Evolutionary conservation across 169 alveolate genomes (phyloP).

Genomic region (Plasmodium chabaudi): DNA sequence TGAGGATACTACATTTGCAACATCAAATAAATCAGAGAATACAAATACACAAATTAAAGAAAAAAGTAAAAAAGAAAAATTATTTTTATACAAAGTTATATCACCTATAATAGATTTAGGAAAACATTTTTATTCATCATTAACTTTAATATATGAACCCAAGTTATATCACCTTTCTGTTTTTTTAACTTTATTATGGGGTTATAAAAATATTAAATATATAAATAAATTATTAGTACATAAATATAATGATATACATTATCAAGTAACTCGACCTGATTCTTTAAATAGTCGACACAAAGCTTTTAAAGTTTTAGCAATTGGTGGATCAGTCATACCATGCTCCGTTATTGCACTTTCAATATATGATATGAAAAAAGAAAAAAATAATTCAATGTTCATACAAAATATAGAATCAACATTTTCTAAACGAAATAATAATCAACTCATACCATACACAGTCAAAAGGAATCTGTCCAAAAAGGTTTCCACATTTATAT

Average conservation of each 20-base stretch:
- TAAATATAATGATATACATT: conserved; percentile 53
- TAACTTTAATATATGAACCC: conserved; percentile 51
- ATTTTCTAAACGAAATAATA: neutral
- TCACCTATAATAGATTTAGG: conserved; percentile 41
- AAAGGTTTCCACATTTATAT: conserved; percentile 8
- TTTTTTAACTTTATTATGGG: conserved; percentile 41
- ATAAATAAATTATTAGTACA: conserved; percentile 39
- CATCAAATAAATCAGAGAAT: neutral
- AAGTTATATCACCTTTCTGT: conserved; percentile 45
- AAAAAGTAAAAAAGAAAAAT: conserved; percentile 5
- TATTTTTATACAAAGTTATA: conserved; percentile 14
- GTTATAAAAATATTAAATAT: conserved; percentile 36
- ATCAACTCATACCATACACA: conserved; percentile 32
- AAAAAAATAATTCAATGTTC: conserved; percentile 1
- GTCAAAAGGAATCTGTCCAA: conserved; percentile 28
- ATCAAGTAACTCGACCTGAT: conserved; percentile 60
- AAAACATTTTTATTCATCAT: conserved; percentile 33
- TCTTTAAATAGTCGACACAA: conserved; percentile 35
- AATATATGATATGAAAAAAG: conserved; percentile 28
- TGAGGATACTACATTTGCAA: conserved; percentile 1
- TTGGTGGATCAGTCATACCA: conserved; percentile 54
- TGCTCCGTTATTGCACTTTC: conserved; percentile 24
- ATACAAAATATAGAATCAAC: neutral
- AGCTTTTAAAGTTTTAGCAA: conserved; percentile 46
- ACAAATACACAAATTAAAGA: neutral